These are phyloP conservation scores for Austroboletus novae-zelandiae DNA, from an alignment of 1,284 basidiomycete species.

Conservation along the genomic window DNA sequence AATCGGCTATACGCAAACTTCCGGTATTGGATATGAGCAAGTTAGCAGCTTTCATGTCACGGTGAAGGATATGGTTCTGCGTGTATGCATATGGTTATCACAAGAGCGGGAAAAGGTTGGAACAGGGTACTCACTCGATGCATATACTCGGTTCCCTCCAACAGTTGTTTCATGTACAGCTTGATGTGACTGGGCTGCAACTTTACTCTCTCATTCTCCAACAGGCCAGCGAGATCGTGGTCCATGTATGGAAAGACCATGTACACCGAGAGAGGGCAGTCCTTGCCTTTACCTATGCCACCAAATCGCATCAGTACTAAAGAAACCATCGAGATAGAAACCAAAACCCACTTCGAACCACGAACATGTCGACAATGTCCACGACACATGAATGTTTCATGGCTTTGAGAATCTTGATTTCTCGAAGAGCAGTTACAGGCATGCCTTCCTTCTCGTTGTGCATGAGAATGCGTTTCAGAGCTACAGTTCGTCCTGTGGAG, in stretches of 20 bases:
- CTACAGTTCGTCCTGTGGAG: slow-evolving; percentile 65
- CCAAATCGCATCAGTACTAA: slow-evolving; percentile 4
- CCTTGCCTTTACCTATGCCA: slow-evolving; percentile 54
- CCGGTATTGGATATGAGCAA: slow-evolving; percentile 90
- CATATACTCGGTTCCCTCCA: slow-evolving; percentile 95
- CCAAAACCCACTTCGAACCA: slow-evolving; percentile 58
- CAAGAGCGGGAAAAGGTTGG: not conserved
- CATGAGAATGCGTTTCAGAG: slow-evolving; percentile 93
- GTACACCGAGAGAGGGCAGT: slow-evolving; percentile 76
- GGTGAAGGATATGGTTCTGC: slow-evolving; percentile 93
- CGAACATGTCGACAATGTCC: slow-evolving; percentile 90
- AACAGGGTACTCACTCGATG: slow-evolving; percentile 61
- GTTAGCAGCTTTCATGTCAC: slow-evolving; percentile 99
- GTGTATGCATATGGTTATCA: slow-evolving; percentile 3
- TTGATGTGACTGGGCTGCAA: slow-evolving; percentile 86
- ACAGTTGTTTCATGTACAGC: slow-evolving; percentile 92
- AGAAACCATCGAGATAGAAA: not conserved
- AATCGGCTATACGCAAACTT: slow-evolving; percentile 88
- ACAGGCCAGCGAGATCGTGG: slow-evolving; percentile 92
- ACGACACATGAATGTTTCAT: slow-evolving; percentile 86
- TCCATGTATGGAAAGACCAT: slow-evolving; percentile 99
- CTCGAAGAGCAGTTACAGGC: slow-evolving; percentile 95
- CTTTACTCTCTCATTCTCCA: slow-evolving; percentile 88
- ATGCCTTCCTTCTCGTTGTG: slow-evolving; percentile 96
- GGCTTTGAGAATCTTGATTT: slow-evolving; percentile 95